phyloP scores from a whole-genome alignment of 2,329 filamentous ascomycete genomes.

The Colletotrichum plurivorum region DNA sequence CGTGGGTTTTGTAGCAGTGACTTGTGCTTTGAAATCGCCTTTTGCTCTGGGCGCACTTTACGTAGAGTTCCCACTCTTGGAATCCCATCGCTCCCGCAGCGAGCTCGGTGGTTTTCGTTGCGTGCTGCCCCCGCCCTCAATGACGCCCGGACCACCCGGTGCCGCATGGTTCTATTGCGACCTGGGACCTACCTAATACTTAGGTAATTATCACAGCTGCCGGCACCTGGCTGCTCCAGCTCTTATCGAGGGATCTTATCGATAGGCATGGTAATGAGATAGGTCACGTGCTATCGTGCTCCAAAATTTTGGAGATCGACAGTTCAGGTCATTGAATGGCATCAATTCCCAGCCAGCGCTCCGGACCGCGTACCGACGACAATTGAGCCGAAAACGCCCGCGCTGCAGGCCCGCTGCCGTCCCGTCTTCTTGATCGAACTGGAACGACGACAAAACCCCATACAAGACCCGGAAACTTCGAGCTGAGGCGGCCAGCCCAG shows the following conservation, averaged over 20 bases:
- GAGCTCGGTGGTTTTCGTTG: too few relatives aligned
- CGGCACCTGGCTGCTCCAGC: neutral
- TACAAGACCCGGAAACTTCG: neutral
- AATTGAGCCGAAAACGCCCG: conserved; percentile 19
- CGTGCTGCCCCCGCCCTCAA: conserved; percentile 21
- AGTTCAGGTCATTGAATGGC: conserved; percentile 25
- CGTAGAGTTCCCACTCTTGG: neutral
- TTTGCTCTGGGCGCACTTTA: neutral
- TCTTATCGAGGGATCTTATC: conserved; percentile 21
- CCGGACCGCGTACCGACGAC: conserved; percentile 30
- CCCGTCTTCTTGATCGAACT: neutral
- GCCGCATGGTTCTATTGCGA: too few relatives aligned
- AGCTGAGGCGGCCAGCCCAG: conserved; percentile 34
- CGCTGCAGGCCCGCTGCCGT: conserved; percentile 42
- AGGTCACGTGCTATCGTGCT: conserved; percentile 5
- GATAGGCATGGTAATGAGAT: neutral
- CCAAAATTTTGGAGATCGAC: conserved; percentile 32
- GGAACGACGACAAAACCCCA: neutral
- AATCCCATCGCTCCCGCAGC: too few relatives aligned
- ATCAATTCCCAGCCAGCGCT: conserved; percentile 18
- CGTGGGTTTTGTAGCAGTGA: conserved; percentile 15
- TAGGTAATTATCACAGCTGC: conserved; percentile 21
- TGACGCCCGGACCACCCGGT: conserved; percentile 18
- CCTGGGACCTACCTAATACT: too few relatives aligned
- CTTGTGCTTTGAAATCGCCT: conserved; percentile 55